Conservation (phyloP, 1,139 yeast species). For the Nadsonia starkeyi-henricii region DNA sequence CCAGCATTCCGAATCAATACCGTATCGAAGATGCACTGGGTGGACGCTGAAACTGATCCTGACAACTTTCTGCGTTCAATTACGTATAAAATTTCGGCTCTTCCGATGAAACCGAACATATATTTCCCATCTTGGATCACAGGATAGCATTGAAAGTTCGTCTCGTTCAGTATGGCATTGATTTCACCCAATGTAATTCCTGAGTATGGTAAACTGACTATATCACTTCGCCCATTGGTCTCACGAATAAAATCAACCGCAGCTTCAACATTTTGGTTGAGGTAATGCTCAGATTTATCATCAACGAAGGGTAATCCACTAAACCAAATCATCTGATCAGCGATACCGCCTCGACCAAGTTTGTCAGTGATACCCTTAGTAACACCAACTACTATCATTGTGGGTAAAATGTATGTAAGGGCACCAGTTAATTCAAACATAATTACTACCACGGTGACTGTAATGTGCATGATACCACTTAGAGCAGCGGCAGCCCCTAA, state of each 20-base stretch:
- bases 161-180: conserved; percentile 26
- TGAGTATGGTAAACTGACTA: conserved; percentile 28
- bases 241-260: conserved; percentile 32
- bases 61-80: conserved; percentile 12
- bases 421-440: conserved; percentile 98
- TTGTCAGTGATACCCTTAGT: conserved; percentile 65
- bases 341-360: conserved; percentile 78
- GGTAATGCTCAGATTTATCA: conserved; percentile 51
- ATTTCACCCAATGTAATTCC: conserved; percentile 23
- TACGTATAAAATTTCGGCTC: conserved; percentile 21
- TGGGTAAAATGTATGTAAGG: conserved; percentile 74
- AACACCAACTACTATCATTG: conserved; percentile 92
- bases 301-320: conserved; percentile 84
- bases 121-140: conserved; percentile 15
- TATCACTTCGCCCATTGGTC: conserved; percentile 1
- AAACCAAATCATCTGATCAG: conserved; percentile 84
- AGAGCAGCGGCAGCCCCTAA: conserved; percentile 94
- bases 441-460: conserved; percentile 89
- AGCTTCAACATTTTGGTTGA: conserved; percentile 39
- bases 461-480: conserved; percentile 86
- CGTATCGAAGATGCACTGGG: conserved; percentile 1
- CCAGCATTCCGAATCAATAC: background rate
- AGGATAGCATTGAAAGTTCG: conserved; percentile 34
- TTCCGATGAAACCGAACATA: conserved; percentile 23
- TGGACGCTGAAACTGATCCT: conserved; percentile 1